Evolutionary conservation across 176 grass and related monocot species (phyloP).

Genomic region (Aegilops sharonensis): DNA sequence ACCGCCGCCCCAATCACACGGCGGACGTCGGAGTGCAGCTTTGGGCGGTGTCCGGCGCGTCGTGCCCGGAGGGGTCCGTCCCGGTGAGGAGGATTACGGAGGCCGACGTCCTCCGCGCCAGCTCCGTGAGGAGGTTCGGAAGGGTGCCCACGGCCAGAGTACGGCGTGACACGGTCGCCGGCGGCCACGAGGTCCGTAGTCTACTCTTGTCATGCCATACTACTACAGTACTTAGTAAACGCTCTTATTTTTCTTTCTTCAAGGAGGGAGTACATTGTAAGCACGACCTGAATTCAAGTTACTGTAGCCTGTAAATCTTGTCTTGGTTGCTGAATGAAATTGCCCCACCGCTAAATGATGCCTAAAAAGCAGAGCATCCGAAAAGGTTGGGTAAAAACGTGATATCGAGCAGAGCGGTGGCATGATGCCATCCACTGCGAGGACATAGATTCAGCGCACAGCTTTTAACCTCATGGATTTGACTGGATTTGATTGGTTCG

Average conservation of each 20-base stretch:
- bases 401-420: neutral
- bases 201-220: neutral
- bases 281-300: neutral
- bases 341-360: no score
- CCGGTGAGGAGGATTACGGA: conserved; percentile 76
- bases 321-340: neutral
- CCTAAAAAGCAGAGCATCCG: neutral
- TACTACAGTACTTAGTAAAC: no score
- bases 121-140: conserved; percentile 74
- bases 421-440: neutral
- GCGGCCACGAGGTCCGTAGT: conserved; percentile 76
- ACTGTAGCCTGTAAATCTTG: neutral
- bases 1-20: conserved; percentile 22
- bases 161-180: conserved; percentile 72
- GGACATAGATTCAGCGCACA: conserved; percentile 10
- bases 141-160: conserved; percentile 55
- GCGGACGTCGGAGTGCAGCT: conserved; percentile 55
- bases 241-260: no score
- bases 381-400: neutral
- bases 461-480: conserved; percentile 25
- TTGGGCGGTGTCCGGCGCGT: conserved; percentile 55
- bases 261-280: no score
- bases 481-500: neutral
- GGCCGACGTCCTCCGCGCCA: conserved; percentile 79
- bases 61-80: conserved; percentile 74